These are phyloP conservation scores for Debaryomyces coudertii DNA, from an alignment of 1,139 yeast species.

Conservation along the genomic window DNA sequence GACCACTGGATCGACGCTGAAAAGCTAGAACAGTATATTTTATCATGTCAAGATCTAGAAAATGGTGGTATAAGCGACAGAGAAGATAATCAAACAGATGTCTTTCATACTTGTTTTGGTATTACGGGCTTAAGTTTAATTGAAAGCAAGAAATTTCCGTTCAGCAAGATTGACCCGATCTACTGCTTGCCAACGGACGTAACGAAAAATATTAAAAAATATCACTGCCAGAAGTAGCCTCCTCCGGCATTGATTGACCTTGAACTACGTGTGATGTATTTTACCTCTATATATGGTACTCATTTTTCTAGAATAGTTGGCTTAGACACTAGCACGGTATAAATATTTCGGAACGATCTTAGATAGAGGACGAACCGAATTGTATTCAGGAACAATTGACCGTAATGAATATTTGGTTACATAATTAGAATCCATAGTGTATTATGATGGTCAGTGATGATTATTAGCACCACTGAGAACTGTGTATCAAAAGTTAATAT, in stretches of 20 bases:
- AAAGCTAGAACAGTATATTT: slow-evolving; percentile 64
- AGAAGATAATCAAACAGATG: slow-evolving; percentile 88
- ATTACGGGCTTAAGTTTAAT: slow-evolving; percentile 82
- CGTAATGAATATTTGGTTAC: too few species aligned
- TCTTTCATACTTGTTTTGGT: slow-evolving; percentile 90
- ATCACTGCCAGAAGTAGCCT: slow-evolving; percentile 11
- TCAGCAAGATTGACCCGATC: slow-evolving; percentile 74
- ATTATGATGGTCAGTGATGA: background rate
- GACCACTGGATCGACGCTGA: slow-evolving; percentile 74
- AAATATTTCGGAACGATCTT: background rate
- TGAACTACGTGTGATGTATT: background rate
- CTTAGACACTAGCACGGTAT: background rate
- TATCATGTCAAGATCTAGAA: slow-evolving; percentile 74
- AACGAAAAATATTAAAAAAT: slow-evolving; percentile 50
- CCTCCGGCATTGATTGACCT: background rate
- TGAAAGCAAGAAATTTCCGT: slow-evolving; percentile 51
- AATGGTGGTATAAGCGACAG: slow-evolving; percentile 93
- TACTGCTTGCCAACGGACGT: slow-evolving; percentile 76
- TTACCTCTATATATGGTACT: background rate
- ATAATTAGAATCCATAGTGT: background rate
- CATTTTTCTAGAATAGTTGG: background rate
- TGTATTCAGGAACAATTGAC: slow-evolving; percentile 1
- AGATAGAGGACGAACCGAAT: background rate
- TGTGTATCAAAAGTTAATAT: background rate
- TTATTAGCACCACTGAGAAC: too few species aligned